These are phyloP conservation scores for Botryobasidium botryosum DNA, from an alignment of 768 basidiomycete species.

Conservation along the genomic window DNA sequence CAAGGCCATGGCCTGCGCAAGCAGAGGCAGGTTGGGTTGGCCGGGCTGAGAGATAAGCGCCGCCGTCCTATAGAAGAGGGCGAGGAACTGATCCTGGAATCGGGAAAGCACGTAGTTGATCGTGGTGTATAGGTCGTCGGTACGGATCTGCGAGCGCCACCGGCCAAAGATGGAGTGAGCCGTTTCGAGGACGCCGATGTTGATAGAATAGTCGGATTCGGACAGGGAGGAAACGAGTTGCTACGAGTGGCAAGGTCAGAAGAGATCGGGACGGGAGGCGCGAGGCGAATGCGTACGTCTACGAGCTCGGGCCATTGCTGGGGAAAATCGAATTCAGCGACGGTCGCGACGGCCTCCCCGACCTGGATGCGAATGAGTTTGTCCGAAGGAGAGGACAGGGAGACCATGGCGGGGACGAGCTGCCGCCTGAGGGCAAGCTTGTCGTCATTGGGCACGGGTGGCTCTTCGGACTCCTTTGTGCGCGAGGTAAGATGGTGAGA, in stretches of 20 bases:
- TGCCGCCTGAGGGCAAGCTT: constrained; percentile 53
- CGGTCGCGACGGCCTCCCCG: constrained; percentile 81
- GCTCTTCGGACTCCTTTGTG: constrained; percentile 39
- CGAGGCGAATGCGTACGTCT: constrained; percentile 42
- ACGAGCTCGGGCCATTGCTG: constrained; percentile 73
- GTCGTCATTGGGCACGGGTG: constrained; percentile 53
- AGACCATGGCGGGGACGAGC: constrained; percentile 84
- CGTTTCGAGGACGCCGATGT: constrained; percentile 80
- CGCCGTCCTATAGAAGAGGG: constrained; percentile 48
- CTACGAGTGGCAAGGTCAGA: constrained; percentile 24
- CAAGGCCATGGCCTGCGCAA: constrained; percentile 62
- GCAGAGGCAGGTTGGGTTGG: constrained; percentile 25
- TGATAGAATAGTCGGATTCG: constrained; percentile 61
- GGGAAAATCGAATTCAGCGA: constrained; percentile 88
- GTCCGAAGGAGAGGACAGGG: constrained; percentile 55
- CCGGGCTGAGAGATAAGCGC: background rate
- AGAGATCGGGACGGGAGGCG: no score
- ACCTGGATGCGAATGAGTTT: constrained; percentile 67
- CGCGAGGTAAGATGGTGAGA: background rate
- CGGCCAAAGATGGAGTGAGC: constrained; percentile 91
- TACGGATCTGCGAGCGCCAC: constrained; percentile 83
- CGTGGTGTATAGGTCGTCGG: constrained; percentile 69
- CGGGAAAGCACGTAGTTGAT: constrained; percentile 80
- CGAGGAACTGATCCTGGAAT: constrained; percentile 72
- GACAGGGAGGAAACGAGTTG: constrained; percentile 81